These are phyloP conservation scores for Pleurotus eryngii DNA, from an alignment of 768 basidiomycete species.

Conservation along the genomic window DNA sequence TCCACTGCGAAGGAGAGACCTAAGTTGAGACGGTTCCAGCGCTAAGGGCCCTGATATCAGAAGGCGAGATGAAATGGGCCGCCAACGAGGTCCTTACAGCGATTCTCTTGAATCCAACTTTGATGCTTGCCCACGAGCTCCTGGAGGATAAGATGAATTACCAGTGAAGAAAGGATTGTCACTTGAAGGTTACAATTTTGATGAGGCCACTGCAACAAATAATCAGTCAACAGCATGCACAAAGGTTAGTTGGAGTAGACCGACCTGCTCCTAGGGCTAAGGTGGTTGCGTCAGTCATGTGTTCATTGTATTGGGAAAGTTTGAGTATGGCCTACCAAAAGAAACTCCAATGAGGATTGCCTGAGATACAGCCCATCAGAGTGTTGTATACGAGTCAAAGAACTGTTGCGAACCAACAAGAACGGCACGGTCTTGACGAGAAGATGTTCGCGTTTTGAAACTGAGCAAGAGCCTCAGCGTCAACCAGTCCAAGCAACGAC, in stretches of 20 bases:
- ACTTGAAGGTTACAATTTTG: too few species aligned
- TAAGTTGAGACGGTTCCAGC: background rate
- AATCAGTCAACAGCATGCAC: too few species aligned
- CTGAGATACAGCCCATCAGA: background rate
- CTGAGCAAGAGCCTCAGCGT: background rate
- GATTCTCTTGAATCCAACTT: background rate
- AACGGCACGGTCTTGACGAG: background rate
- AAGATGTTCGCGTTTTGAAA: background rate
- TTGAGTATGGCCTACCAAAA: background rate
- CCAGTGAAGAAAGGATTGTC: too few species aligned
- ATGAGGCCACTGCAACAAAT: too few species aligned
- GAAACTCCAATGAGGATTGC: background rate
- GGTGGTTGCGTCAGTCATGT: too few species aligned
- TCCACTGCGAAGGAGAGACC: background rate
- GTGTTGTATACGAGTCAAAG: background rate
- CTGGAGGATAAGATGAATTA: background rate
- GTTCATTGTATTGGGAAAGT: too few species aligned
- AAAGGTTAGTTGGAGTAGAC: too few species aligned
- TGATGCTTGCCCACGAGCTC: background rate
- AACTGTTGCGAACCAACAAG: background rate
- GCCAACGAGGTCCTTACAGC: background rate
- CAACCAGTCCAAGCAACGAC: too few species aligned
- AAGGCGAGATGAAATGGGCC: background rate
- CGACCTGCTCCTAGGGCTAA: too few species aligned
- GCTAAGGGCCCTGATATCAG: background rate